Evolutionary conservation across 2,329 filamentous ascomycete genomes (phyloP), one percentile per base, ranked within the genome.

Genomic region (Pyrenochaeta sp.): DNA sequence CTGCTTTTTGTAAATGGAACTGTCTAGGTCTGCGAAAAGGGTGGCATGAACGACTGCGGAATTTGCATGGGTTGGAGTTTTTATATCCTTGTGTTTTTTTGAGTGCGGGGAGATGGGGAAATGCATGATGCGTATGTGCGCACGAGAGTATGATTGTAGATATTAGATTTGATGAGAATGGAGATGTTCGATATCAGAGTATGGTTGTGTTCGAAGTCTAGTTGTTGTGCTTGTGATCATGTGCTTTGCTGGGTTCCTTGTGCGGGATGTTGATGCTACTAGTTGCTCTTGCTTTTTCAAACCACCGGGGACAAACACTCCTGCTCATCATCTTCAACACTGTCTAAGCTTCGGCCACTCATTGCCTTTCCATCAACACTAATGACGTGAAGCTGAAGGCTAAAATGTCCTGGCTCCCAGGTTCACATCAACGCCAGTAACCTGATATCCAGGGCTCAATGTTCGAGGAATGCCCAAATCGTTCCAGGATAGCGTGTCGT

Each of bases 1-100:
- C 27, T 43, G 25, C 25, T 48, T 27, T 27, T 64, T 58, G 19
- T 40, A 22, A 36, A 58, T 44, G 10, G 62, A 59, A 56, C 51
- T 56, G 59, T 34, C 37, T 22, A 64, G 28, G 62, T 64, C 56
- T 62, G 45, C 22, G 53, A 54, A 58, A 50, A 59, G 49, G 39
- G 56, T 56, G 54, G 61, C 55, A 59, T 57, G 58, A 59, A 55
- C 48, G 42, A 52, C 15, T 37, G 42, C n/a, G 50, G 42, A 40
- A 52, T 39, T 47, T 53, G 50, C 50, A 52, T 52, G 39, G 30
- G 8, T 19, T 36, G 50, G 50, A 45, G 50, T 52, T 52, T 37
- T 32, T 5, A 52, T 36, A 52, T 36, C 45, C 42, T 27, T 27
- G 10, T 19, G 22, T 19, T 27, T 44, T 27, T 54, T 30, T 37